Percentiles rank a stretch among this genome's conserved stretches.
Evolutionary conservation across 2,329 filamentous ascomycete species (phyloP).

Genomic region (Neodidymelliopsis sp.): DNA sequence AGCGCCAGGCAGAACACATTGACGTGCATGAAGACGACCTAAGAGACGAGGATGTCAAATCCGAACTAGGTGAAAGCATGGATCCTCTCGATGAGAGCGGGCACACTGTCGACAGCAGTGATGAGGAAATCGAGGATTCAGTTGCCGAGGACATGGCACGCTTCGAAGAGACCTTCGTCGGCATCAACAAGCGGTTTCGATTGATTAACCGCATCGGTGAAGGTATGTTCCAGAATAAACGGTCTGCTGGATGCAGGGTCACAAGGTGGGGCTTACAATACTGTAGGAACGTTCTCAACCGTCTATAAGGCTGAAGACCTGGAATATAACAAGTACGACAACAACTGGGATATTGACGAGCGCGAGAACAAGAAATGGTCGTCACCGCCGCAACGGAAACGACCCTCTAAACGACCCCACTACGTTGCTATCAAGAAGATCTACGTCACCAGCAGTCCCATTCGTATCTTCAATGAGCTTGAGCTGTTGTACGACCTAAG

Average conservation of each 20-base stretch:
- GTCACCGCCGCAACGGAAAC: slow-evolving; percentile 68
- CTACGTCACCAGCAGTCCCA: slow-evolving; percentile 94
- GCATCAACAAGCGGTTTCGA: slow-evolving; percentile 83
- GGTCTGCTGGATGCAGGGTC: slow-evolving; percentile 37
- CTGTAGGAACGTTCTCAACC: slow-evolving; percentile 90
- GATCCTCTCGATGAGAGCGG: slow-evolving; percentile 59
- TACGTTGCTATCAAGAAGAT: slow-evolving; percentile 99
- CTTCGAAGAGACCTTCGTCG: slow-evolving; percentile 81
- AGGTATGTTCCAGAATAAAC: slow-evolving; percentile 62
- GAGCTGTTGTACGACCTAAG: slow-evolving; percentile 89
- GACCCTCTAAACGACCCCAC: slow-evolving; percentile 62
- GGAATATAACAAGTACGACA: slow-evolving; percentile 80
- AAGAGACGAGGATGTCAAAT: slow-evolving; percentile 49
- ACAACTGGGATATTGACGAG: slow-evolving; percentile 82
- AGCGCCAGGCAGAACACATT: slow-evolving; percentile 37
- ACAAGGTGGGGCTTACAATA: slow-evolving; percentile 33
- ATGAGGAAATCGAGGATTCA: slow-evolving; percentile 69
- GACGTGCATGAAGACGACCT: slow-evolving; percentile 38
- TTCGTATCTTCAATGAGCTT: slow-evolving; percentile 93
- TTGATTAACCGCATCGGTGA: slow-evolving; percentile 97
- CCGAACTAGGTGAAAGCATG: slow-evolving; percentile 57
- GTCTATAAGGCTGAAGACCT: slow-evolving; percentile 99
- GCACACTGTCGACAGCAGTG: slow-evolving; percentile 54
- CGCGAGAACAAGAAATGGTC: slow-evolving; percentile 71
- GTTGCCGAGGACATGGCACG: slow-evolving; percentile 88